These are phyloP conservation scores for Coemansia sp. DNA, from an alignment of 192 early-diverging fungal species.

Conservation along the genomic window DNA sequence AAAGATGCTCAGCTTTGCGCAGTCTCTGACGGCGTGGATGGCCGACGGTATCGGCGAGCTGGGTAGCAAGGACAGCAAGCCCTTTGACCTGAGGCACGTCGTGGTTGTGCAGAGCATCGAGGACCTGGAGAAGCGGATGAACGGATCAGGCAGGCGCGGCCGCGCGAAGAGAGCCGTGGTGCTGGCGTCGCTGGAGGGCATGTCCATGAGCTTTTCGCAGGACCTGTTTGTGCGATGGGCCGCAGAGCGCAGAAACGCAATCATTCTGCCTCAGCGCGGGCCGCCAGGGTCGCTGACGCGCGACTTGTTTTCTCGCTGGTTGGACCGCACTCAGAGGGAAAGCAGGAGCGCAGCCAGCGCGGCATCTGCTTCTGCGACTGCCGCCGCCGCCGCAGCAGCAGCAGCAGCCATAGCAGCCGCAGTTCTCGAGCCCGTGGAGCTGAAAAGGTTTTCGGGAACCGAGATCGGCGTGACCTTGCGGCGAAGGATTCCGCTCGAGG, in stretches of 20 bases:
- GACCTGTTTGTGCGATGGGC: slow-evolving; percentile 79
- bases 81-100: slow-evolving; percentile 86
- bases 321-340: slow-evolving; percentile 23
- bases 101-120: slow-evolving; percentile 63
- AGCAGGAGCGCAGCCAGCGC: neutral
- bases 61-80: slow-evolving; percentile 68
- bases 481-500: slow-evolving; percentile 75
- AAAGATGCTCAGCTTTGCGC: slow-evolving; percentile 78
- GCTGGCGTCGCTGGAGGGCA: slow-evolving; percentile 71
- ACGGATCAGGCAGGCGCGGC: slow-evolving; percentile 56
- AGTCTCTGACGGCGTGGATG: slow-evolving; percentile 97
- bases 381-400: neutral
- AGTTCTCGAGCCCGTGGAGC: slow-evolving; percentile 17
- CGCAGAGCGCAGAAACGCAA: slow-evolving; percentile 52
- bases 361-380: neutral
- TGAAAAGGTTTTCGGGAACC: slow-evolving; percentile 27
- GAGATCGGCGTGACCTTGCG: slow-evolving; percentile 48
- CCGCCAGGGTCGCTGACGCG: slow-evolving; percentile 67
- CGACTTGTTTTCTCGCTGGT: slow-evolving; percentile 57
- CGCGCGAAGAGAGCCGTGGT: slow-evolving; percentile 78
- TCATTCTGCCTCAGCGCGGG: slow-evolving; percentile 79
- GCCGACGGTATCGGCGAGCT: slow-evolving; percentile 74
- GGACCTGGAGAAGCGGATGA: slow-evolving; percentile 34
- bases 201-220: slow-evolving; percentile 79
- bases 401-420: neutral